Evolutionary conservation across 768 basidiomycete species (phyloP).

Genomic region (Cantharellus anzutake): DNA sequence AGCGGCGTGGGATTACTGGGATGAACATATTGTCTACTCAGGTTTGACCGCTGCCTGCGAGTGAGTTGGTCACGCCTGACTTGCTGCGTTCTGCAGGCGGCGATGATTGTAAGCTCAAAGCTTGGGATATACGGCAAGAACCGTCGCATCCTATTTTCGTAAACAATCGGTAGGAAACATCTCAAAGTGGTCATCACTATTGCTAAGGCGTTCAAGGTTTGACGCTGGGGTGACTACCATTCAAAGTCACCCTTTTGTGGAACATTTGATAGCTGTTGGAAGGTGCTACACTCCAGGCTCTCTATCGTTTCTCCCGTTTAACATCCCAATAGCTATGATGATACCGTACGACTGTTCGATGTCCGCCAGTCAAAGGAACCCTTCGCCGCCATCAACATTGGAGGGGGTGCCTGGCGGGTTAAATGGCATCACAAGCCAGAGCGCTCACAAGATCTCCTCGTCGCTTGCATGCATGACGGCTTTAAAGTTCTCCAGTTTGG

Average conservation of each 20-base stretch:
- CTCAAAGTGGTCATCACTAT: background rate
- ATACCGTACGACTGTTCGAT: constrained; percentile 66
- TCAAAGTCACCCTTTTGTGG: constrained; percentile 59
- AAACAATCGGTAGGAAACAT: constrained; percentile 41
- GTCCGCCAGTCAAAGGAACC: constrained; percentile 42
- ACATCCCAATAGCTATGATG: constrained; percentile 51
- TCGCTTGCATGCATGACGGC: constrained; percentile 97
- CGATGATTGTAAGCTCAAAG: constrained; percentile 78
- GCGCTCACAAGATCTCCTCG: constrained; percentile 57
- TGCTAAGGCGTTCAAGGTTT: constrained; percentile 32
- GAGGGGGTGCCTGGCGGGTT: constrained; percentile 89
- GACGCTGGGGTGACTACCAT: constrained; percentile 86
- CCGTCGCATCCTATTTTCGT: constrained; percentile 38
- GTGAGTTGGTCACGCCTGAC: background rate
- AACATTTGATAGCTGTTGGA: constrained; percentile 77
- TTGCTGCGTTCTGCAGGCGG: constrained; percentile 39
- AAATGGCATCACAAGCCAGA: constrained; percentile 75
- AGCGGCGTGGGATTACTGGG: constrained; percentile 78
- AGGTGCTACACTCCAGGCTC: constrained; percentile 31
- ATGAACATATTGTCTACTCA: constrained; percentile 61
- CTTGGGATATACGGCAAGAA: constrained; percentile 70
- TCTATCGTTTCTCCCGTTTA: background rate
- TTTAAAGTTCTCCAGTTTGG: constrained; percentile 60
- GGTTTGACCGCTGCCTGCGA: constrained; percentile 26
- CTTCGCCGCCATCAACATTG: constrained; percentile 42